Evolutionary conservation across 1,284 basidiomycete species (phyloP), one percentile per base, ranked within the genome.

Genomic region (Moniliella sp.): DNA sequence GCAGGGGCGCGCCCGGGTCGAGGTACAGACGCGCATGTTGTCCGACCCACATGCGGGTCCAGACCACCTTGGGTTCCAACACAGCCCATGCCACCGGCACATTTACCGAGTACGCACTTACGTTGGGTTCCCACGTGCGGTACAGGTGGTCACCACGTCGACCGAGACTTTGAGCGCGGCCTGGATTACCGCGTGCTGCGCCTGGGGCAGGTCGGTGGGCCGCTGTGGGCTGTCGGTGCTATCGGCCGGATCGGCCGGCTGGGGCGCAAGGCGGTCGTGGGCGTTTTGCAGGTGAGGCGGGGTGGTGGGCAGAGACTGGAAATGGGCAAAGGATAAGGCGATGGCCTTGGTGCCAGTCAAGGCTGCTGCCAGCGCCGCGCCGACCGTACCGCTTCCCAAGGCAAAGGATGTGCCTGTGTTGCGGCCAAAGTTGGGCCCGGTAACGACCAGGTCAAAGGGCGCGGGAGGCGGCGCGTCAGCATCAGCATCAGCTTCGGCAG

Each of bases 331-430:
- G 3, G 48, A 51, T 12, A 59, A 34, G 1, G 51, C 45, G 11
- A 59, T 40, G 28, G 45, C 40, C 5, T 40, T 38, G 2, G 50
- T 42, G n/a, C 43, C 46, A 2, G 46, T 33, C 7, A 57, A 36
- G 2, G 54, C 40, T 0, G 43, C 54, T 1, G 56, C 48, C 25
- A 55, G 29, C 1, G 56, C 56, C 0, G 47, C 56, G 9, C 53
- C 56, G 2, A 59, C 31, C 5, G 56, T 59, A n/a, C 56, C 56
- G 2, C 49, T 53, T 8, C 48, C 50, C 4, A 59, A 34, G 1
- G 50, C 45, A 31, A 59, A 59, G 1, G 56, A 51, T 0, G 51
- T 50, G 8, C 56, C 56, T 4, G 56, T 53, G 21, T 59, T 59
- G 2, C 56, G 34, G 10, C 56, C 56, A 36, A 46, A 56, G 40